These are phyloP conservation scores for Metschnikowia continentalis DNA, from an alignment of 805 yeast genomes.

Conservation along the genomic window DNA sequence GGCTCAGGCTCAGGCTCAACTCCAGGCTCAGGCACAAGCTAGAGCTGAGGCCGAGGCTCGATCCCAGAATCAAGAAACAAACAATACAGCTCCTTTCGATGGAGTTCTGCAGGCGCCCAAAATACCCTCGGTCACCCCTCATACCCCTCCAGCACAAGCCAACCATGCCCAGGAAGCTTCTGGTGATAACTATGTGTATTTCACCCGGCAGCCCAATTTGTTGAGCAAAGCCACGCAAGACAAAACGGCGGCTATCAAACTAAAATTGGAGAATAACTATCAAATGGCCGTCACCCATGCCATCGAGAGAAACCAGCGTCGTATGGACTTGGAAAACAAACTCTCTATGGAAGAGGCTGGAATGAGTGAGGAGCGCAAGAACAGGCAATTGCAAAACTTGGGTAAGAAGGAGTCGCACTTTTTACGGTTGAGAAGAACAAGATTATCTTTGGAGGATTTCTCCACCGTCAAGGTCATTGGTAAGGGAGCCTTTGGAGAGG, in stretches of 20 bases:
- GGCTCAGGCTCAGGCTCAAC: constrained; percentile 2
- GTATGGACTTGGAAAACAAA: constrained; percentile 77
- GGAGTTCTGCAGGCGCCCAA: neutral
- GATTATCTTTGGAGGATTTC: constrained; percentile 78
- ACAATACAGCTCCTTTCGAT: neutral
- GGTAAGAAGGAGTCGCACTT: constrained; percentile 90
- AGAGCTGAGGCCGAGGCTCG: neutral
- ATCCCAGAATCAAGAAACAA: neutral
- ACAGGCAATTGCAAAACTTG: constrained; percentile 72
- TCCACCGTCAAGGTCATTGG: constrained; percentile 86
- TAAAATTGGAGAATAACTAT: constrained; percentile 79
- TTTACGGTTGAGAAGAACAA: constrained; percentile 77
- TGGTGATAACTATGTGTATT: constrained; percentile 43
- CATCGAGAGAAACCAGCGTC: constrained; percentile 90
- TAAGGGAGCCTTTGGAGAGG: constrained; percentile 98
- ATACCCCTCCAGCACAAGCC: constrained; percentile 11
- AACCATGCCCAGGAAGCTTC: neutral
- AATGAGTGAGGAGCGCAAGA: constrained; percentile 75
- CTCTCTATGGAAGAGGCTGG: constrained; percentile 58
- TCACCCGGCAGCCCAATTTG: constrained; percentile 79
- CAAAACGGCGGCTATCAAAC: constrained; percentile 76
- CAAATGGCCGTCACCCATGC: constrained; percentile 86
- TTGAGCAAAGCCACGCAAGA: constrained; percentile 75
- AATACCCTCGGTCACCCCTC: constrained; percentile 7
- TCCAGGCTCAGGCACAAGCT: neutral